phyloP scores from a whole-genome alignment of 2,329 filamentous ascomycete genomes.

The Aspergillus fumigatiaffinis region DNA sequence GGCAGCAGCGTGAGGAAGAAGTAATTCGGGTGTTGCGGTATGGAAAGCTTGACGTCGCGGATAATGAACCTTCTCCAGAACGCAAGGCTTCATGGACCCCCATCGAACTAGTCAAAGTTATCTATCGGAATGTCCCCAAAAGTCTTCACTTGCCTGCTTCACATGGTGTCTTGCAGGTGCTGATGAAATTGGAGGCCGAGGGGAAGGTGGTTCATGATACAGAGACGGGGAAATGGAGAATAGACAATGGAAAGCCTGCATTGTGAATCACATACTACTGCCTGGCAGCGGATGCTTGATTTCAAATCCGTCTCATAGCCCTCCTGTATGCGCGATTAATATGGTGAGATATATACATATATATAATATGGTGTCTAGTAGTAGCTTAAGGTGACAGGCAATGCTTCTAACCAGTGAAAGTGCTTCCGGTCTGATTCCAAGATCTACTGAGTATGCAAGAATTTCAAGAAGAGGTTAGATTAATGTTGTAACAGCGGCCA shows the following conservation, averaged over 20 bases:
- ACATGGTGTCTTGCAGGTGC: constrained; percentile 69
- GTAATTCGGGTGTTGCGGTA: constrained; percentile 62
- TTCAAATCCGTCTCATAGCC: neutral
- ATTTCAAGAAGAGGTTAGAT: neutral
- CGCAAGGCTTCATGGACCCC: constrained; percentile 55
- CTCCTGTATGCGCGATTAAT: neutral
- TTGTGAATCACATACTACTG: constrained; percentile 20
- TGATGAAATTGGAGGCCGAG: constrained; percentile 73
- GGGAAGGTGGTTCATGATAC: constrained; percentile 54
- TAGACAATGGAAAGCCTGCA: constrained; percentile 26
- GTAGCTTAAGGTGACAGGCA: neutral
- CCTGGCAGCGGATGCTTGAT: neutral
- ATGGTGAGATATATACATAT: neutral
- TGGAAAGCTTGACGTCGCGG: constrained; percentile 30
- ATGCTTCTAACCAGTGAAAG: neutral
- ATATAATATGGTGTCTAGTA: neutral
- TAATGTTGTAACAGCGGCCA: neutral
- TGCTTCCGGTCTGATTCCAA: neutral
- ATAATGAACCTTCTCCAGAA: constrained; percentile 31
- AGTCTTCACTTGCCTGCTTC: constrained; percentile 72
- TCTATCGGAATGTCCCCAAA: constrained; percentile 77
- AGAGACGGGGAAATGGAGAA: constrained; percentile 26
- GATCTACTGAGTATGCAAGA: neutral
- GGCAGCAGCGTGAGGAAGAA: constrained; percentile 74
- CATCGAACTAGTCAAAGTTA: constrained; percentile 80